phyloP scores from a whole-genome alignment of 2,329 filamentous ascomycete genomes.

The Coniochaeta pulveracea region DNA sequence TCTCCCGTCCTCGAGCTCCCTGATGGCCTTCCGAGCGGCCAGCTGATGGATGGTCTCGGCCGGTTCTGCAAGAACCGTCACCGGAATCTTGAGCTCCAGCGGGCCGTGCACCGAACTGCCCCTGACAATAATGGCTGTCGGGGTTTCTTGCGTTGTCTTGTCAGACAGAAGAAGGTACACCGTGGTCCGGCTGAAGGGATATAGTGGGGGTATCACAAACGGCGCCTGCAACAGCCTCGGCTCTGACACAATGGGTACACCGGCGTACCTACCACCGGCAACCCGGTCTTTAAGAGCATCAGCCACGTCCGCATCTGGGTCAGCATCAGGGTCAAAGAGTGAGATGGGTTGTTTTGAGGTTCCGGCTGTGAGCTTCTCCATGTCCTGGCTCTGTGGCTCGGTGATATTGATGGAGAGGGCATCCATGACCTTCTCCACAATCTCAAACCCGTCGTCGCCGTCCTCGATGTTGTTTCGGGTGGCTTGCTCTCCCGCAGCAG shows the following conservation, averaged over 20 bases:
- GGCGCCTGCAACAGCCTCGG: constrained; percentile 57
- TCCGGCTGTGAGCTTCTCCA: constrained; percentile 7
- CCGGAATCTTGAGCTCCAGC: constrained; percentile 52
- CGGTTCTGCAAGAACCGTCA: constrained; percentile 33
- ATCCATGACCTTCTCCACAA: constrained; percentile 47
- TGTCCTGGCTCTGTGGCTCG: constrained; percentile 9
- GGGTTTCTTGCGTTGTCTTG: constrained; percentile 27
- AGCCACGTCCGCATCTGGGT: constrained; percentile 27
- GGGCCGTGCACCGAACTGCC: constrained; percentile 46
- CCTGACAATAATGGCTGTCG: constrained; percentile 45
- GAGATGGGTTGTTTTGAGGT: constrained; percentile 35
- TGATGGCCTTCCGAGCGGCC: constrained; percentile 54
- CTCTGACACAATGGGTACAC: constrained; percentile 37
- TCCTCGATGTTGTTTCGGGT: not conserved
- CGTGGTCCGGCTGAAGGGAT: constrained; percentile 52
- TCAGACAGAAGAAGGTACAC: constrained; percentile 55
- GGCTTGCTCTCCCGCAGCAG: too few species aligned
- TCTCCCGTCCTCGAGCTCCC: constrained; percentile 58
- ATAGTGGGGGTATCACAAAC: constrained; percentile 50
- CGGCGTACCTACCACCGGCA: constrained; percentile 26
- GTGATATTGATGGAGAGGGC: constrained; percentile 26
- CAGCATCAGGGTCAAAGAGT: constrained; percentile 41
- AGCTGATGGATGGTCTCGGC: constrained; percentile 57
- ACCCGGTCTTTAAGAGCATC: constrained; percentile 12
- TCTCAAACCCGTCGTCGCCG: constrained; percentile 44